These are phyloP conservation scores for Austroboletus novae-zelandiae DNA, from an alignment of 1,284 basidiomycete genomes.

Conservation along the genomic window DNA sequence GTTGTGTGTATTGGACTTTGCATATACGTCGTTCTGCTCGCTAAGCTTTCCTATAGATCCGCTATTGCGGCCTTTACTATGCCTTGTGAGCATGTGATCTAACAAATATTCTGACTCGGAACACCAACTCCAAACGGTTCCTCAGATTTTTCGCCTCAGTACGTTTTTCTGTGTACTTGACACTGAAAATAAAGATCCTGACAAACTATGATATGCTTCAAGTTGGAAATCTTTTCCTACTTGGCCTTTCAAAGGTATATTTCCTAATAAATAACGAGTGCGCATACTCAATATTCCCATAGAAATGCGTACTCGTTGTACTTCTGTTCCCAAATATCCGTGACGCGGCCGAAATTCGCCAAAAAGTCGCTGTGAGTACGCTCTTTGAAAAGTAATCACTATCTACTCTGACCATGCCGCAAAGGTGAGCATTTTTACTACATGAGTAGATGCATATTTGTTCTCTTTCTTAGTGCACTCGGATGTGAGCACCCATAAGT, in stretches of 20 bases:
- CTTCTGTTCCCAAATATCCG: background rate
- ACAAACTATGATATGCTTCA: background rate
- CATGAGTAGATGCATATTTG: background rate
- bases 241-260: background rate
- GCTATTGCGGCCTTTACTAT: background rate
- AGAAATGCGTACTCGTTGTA: background rate
- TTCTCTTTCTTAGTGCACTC: background rate
- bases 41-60: background rate
- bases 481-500: background rate
- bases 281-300: background rate
- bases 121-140: background rate
- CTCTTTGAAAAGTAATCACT: background rate
- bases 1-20: background rate
- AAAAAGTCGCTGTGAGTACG: background rate
- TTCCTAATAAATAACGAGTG: background rate
- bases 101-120: background rate
- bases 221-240: background rate
- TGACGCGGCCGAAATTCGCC: background rate
- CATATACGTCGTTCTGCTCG: background rate
- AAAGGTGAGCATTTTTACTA: background rate
- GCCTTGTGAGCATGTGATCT: background rate
- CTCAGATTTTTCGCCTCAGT: background rate
- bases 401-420: background rate
- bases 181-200: background rate
- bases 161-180: background rate